phyloP scores from a whole-genome alignment of 1,284 basidiomycete species.

The Puccinia polysora region DNA sequence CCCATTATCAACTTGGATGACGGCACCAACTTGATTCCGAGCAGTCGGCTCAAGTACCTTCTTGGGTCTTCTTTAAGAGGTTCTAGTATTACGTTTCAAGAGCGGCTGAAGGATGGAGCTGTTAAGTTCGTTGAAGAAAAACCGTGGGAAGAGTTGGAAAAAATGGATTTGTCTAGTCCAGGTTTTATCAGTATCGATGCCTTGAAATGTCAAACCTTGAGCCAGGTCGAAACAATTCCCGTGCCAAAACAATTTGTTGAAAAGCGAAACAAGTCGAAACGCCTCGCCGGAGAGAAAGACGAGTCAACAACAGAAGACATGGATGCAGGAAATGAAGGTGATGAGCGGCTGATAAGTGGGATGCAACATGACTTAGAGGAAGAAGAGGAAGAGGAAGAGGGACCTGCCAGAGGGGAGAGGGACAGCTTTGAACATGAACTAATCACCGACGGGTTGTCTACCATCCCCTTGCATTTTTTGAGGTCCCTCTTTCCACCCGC shows the following conservation, averaged over 20 bases:
- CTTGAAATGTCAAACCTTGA: constrained; percentile 41
- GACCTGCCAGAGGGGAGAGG: constrained; percentile 22
- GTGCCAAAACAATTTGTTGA: background rate
- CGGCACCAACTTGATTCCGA: constrained; percentile 20
- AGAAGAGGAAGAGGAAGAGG: constrained; percentile 28
- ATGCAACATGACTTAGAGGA: background rate
- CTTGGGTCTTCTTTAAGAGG: constrained; percentile 39
- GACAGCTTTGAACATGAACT: constrained; percentile 43
- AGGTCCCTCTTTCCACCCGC: constrained; percentile 38
- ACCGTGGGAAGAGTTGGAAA: constrained; percentile 42
- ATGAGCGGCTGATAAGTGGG: constrained; percentile 8
- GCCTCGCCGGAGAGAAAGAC: constrained; percentile 2
- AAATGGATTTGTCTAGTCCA: constrained; percentile 36
- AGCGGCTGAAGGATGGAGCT: constrained; percentile 23
- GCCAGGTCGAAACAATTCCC: constrained; percentile 31
- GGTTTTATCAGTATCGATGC: constrained; percentile 42
- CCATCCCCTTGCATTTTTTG: constrained; percentile 41
- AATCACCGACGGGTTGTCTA: constrained; percentile 36
- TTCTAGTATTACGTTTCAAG: constrained; percentile 30
- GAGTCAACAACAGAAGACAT: constrained; percentile 19
- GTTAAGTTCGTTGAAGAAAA: constrained; percentile 42
- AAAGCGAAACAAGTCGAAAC: constrained; percentile 1
- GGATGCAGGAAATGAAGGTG: background rate
- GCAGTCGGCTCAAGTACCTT: constrained; percentile 39
- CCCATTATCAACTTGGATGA: constrained; percentile 30